Percentiles rank a stretch among this genome's conserved stretches.
Evolutionary conservation across 2,329 filamentous ascomycete species (phyloP).

Genomic region (Fusarium sambucinum): DNA sequence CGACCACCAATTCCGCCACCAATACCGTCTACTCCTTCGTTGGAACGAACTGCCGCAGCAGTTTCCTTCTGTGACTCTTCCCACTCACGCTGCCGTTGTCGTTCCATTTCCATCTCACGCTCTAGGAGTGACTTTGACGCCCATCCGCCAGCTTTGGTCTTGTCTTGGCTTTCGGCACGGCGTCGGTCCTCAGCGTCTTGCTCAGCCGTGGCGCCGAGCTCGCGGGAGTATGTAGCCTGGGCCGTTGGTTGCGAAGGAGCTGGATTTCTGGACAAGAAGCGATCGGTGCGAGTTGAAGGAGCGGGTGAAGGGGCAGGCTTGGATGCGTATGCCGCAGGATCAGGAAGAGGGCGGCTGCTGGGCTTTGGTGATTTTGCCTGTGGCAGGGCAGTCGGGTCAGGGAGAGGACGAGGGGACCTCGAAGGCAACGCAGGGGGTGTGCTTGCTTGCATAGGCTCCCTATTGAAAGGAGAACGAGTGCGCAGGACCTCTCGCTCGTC

Average conservation of each 20-base stretch:
- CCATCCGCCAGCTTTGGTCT: slow-evolving; percentile 73
- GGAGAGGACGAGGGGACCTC: slow-evolving; percentile 63
- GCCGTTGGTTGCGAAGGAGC: slow-evolving; percentile 58
- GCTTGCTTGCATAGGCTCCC: slow-evolving; percentile 49
- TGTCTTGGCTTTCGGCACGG: slow-evolving; percentile 67
- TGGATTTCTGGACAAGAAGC: slow-evolving; percentile 67
- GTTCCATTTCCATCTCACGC: slow-evolving; percentile 83
- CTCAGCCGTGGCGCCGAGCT: slow-evolving; percentile 69
- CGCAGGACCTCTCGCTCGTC: slow-evolving; percentile 74
- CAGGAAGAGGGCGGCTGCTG: slow-evolving; percentile 41
- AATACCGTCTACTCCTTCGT: slow-evolving; percentile 69
- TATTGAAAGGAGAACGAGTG: slow-evolving; percentile 62
- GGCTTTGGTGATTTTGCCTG: slow-evolving; percentile 22
- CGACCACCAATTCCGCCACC: slow-evolving; percentile 74
- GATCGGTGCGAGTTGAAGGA: slow-evolving; percentile 65
- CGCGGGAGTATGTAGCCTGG: slow-evolving; percentile 66
- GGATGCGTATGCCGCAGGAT: slow-evolving; percentile 35
- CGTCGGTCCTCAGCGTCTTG: slow-evolving; percentile 72
- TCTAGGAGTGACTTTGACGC: slow-evolving; percentile 79
- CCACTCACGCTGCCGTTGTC: slow-evolving; percentile 83
- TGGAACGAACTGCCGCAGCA: slow-evolving; percentile 65
- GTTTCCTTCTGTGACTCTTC: slow-evolving; percentile 78
- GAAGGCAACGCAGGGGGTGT: slow-evolving; percentile 42
- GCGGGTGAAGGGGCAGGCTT: slow-evolving; percentile 32
- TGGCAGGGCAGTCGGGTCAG: slow-evolving; percentile 57